Base-by-base conservation (phyloP, 257 asterid species). In the Lavandula angustifolia region DNA sequence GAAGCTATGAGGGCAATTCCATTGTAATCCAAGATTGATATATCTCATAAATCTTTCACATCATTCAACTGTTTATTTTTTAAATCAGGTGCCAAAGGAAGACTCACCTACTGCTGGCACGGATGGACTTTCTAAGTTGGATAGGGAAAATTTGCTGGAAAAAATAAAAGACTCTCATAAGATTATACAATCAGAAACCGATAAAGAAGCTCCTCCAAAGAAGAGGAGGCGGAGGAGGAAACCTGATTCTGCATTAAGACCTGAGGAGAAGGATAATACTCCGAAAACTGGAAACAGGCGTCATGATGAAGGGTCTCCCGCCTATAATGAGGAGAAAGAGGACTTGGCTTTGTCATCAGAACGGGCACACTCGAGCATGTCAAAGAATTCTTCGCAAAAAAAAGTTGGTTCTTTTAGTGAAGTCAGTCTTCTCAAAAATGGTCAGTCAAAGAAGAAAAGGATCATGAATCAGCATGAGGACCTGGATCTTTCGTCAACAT, bases 171-270 rank as follows among this genome's bases (percentile, higher is more conserved):
- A 31, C 59, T 13, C 51, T 53, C 67, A 60, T 53, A 68, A 64
- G 55, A 67, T 22, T 41, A 8, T 40, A 18, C 72, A 66, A 62
- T 43, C 67, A n/a, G 78, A 62, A 69, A 49, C 63, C 6, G 75
- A 49, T 18, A 42, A 33, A 59, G 73, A 61, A 14, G 13, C 73
- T 41, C 54, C 37, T 48, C 81, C 64, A 58, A 67, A 55, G 57
- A 79, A 73, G 54, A 73, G 73, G 77, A 78, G 77, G 55, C 73
- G 78, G 73, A 78, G 77, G 55, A 75, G 78, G 73, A 77, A 69
- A 72, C 71, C 77, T 17, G 71, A 54, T 64, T 72, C 81, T 68
- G 51, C 66, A 38, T 22, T 69, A 37, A 80, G 79, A 66, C 68
- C 72, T 2, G 80, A 69, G 53, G 78, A 79, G 61, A 55, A 65